A percentile compares a stretch with the other conserved stretches of the same genome.
These are phyloP conservation scores for Corynascus novoguineensis DNA, from an alignment of 495 filamentous ascomycete genomes.

Conservation along the genomic window DNA sequence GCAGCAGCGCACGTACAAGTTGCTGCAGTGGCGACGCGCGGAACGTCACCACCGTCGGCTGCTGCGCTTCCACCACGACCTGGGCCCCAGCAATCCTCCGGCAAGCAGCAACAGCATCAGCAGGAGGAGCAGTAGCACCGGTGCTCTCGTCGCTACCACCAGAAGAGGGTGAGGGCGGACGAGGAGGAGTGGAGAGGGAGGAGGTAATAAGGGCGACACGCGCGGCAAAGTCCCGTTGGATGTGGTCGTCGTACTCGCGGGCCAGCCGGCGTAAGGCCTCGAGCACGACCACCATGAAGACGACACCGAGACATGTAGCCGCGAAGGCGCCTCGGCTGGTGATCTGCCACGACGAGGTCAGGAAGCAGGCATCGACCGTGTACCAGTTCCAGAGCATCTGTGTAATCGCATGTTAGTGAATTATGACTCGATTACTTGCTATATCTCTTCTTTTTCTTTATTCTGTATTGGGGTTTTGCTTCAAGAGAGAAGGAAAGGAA, in stretches of 20 bases:
- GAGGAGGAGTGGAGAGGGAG: neutral
- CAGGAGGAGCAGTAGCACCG: neutral
- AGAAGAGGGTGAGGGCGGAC: neutral
- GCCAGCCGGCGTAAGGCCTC: constrained; percentile 48
- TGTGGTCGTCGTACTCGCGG: constrained; percentile 50
- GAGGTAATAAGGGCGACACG: constrained; percentile 20
- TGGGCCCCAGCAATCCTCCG: too few relatives aligned
- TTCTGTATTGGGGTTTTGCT: too few relatives aligned
- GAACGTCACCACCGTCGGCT: constrained; percentile 31
- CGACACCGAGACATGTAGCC: constrained; percentile 53
- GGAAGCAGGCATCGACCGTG: constrained; percentile 49
- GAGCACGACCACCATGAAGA: constrained; percentile 49
- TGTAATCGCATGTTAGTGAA: neutral
- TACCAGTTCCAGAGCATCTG: constrained; percentile 60
- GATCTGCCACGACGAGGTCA: constrained; percentile 45
- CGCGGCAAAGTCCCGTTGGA: constrained; percentile 36
- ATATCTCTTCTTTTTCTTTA: too few relatives aligned
- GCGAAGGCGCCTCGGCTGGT: constrained; percentile 46
- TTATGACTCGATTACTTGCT: too few relatives aligned
- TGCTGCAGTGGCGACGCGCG: constrained; percentile 46
- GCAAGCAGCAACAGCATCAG: neutral
- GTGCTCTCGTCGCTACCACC: too few relatives aligned
- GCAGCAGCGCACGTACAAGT: constrained; percentile 42
- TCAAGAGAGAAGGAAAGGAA: too few relatives aligned
- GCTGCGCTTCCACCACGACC: neutral